Conservation (phyloP, 495 filamentous ascomycete genomes). For the Penicillium goetzii region DNA sequence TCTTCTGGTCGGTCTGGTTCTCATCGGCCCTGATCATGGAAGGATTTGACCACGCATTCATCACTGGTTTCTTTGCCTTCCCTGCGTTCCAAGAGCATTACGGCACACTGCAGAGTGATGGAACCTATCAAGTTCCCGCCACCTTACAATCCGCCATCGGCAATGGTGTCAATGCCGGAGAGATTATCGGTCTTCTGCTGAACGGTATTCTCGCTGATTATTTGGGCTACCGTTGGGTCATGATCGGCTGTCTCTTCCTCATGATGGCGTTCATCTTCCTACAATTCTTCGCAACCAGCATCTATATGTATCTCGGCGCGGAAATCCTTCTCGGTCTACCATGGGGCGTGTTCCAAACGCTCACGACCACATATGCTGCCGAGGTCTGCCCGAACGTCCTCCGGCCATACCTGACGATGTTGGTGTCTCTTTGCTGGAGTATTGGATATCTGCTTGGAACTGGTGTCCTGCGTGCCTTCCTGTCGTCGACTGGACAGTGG, state of each 20-base stretch:
- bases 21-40: constrained; percentile 53
- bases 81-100: constrained; percentile 41
- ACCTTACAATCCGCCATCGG: constrained; percentile 66
- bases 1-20: constrained; percentile 47
- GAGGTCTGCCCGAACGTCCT: constrained; percentile 70
- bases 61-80: constrained; percentile 41
- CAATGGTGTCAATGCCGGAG: constrained; percentile 61
- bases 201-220: constrained; percentile 67
- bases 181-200: constrained; percentile 67
- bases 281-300: constrained; percentile 66
- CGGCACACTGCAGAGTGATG: constrained; percentile 34
- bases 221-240: constrained; percentile 64
- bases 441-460: constrained; percentile 69
- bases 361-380: constrained; percentile 72
- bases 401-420: constrained; percentile 70
- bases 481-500: constrained; percentile 54
- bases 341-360: constrained; percentile 74
- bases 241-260: constrained; percentile 59
- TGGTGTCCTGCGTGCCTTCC: constrained; percentile 63
- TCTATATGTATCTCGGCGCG: constrained; percentile 63
- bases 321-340: constrained; percentile 72
- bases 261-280: constrained; percentile 63
- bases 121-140: constrained; percentile 46
- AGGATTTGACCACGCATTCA: constrained; percentile 50
- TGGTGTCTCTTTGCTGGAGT: constrained; percentile 76